Base-by-base conservation (phyloP, 2,329 filamentous ascomycete species). In the Ceratocystis papillata region DNA sequence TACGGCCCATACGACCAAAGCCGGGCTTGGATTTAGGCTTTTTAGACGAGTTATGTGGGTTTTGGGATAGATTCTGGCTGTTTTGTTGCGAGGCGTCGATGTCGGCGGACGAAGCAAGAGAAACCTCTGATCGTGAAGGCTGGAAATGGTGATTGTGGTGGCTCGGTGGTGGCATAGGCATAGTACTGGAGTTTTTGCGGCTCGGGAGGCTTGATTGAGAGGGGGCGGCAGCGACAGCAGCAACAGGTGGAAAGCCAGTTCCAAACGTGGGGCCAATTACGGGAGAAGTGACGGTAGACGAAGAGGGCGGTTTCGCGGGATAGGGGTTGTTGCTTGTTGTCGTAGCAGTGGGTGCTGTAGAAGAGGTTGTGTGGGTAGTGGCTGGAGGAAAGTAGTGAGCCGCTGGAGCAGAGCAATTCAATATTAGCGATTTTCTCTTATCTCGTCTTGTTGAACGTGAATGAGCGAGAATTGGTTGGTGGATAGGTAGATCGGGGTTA, bases 1-100 rank as follows among this genome's bases (percentile, higher is more conserved):
- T 78, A 53, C 83, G 81, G 67, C 77, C 76, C 17, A 85, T 73
- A 28, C 82, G 74, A 22, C 77, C 76, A 72, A 85, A 85, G 25
- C 57, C 66, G 7, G 80, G 76, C 68, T 84, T 85, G 15, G 79
- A 77, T 70, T 84, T 84, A 70, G 72, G 75, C 72, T 78, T 81
- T 73, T 78, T 81, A 22, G 73, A 71, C 37, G 65, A 55, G 12
- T 25, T 10, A 7, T 48, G 20, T 44, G 46, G 22, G 44, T n/a
- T 15, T 17, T 33, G 53, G 41, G 65, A 12, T 62, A 45, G 25
- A 37, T 41, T 37, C 33, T 28, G 45, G 22, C 37, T 41, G 37
- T 61, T 45, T 17, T 55, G 46, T 65, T 66, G 65, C 64, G 72
- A 64, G 60, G 71, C 70, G 65, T 83, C 81, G 73, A 76, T 73